Base-by-base conservation (phyloP, 805 yeast genomes). In the Pichia californica region DNA sequence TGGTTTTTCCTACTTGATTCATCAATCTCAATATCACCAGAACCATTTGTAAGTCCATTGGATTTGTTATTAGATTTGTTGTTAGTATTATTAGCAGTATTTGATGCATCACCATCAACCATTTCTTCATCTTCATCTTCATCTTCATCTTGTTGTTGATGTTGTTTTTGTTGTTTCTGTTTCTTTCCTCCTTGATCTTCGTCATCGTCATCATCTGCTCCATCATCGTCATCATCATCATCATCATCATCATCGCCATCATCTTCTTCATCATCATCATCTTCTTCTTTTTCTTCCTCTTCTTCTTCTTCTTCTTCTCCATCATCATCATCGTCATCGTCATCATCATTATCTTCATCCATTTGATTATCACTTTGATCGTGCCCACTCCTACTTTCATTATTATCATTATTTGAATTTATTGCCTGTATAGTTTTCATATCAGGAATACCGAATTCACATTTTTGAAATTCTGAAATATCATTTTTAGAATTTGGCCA, bases 401-500 rank as follows among this genome's bases (percentile, higher is more conserved):
- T 39, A 13, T 45, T 57, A 16, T 41, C 51, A 7, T 38, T 49
- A 23, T 36, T 34, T 10, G 36, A 33, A 27, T 33, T 6, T 33
- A 33, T 33, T n/a, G 7, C 9, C n/a, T 28, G n/a, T n/a, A 18
- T 57, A 9, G 63, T 68, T 19, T 55, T 59, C n/a, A 57, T 66
- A 10, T 50, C 55, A 1, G 86, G 84, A 19, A 78, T 59, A 32
- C 67, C 71, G 53, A 74, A 81, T 58, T 83, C 87, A 57, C 93
- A 84, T 30, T 63, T 65, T 6, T 76, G 71, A 51, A 69, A 79
- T 55, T 86, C 94, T 40, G 67, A 71, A 52, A 74, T 63, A 55
- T 84, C 89, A 34, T 69, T 77, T 16, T 66, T 71, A 3, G 78
- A 73, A 35, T 67, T 66, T 4, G 98, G 98, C 50, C 75, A 70